Evolutionary conservation across 768 basidiomycete species (phyloP).

Genomic region (Rhizopogon vulgaris): DNA sequence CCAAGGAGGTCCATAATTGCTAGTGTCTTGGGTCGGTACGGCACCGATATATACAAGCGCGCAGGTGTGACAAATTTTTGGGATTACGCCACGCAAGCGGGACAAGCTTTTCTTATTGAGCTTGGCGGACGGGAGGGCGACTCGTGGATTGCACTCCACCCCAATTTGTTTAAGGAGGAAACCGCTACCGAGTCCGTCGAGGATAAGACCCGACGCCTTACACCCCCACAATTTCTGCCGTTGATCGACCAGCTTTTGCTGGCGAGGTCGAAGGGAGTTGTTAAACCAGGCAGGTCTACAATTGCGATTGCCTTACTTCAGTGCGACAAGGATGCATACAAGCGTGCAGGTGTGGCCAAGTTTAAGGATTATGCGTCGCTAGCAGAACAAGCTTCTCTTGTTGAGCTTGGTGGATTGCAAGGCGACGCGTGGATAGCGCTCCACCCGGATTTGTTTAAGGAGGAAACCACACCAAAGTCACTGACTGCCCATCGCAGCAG

Average conservation of each 20-base stretch:
- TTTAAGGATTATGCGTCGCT: slow-evolving; percentile 22
- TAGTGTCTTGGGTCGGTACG: slow-evolving; percentile 21
- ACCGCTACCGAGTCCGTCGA: not conserved
- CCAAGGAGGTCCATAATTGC: slow-evolving; percentile 37
- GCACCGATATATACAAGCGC: slow-evolving; percentile 20
- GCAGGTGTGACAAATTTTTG: slow-evolving; percentile 21
- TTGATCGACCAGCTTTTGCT: slow-evolving; percentile 19
- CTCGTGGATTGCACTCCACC: slow-evolving; percentile 26
- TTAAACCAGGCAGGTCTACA: slow-evolving; percentile 32
- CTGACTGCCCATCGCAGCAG: slow-evolving; percentile 1
- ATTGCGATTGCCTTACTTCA: slow-evolving; percentile 30
- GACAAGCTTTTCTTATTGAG: slow-evolving; percentile 18
- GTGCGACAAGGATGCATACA: slow-evolving; percentile 21
- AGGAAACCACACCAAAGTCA: not conserved
- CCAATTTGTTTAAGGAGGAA: slow-evolving; percentile 13
- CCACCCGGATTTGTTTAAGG: not conserved
- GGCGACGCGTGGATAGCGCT: slow-evolving; percentile 18
- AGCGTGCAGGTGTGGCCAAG: slow-evolving; percentile 17
- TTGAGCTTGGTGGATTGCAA: slow-evolving; percentile 19
- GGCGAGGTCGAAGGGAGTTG: slow-evolving; percentile 23
- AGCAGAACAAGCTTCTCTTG: slow-evolving; percentile 22
- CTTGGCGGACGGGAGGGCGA: slow-evolving; percentile 12
- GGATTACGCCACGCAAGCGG: slow-evolving; percentile 22
- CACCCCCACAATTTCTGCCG: slow-evolving; percentile 25
- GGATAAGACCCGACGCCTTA: slow-evolving; percentile 6